Base-by-base conservation (phyloP, 108 stramenopile genomes). In the Mayamaea pseudoterrestris region DNA sequence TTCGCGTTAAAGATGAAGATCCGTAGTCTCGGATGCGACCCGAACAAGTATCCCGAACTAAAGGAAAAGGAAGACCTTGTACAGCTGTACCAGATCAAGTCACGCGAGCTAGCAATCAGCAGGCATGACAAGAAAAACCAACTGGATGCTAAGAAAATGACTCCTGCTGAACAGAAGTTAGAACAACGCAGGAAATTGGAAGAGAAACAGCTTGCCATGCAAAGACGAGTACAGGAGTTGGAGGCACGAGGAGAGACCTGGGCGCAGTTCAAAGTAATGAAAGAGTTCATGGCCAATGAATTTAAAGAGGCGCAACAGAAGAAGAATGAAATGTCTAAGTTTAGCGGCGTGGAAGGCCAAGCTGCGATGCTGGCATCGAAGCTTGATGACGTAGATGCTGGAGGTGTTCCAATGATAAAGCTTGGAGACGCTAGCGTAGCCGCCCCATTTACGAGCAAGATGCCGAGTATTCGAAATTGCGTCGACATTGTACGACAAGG, bases 401-500 rank as follows among this genome's bases (percentile, higher is more conserved):
- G 74, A 40, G 87, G 77, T 27, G 45, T 85, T 37, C 89, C 89
- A 0, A 86, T 90, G 88, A 86, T 93, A 1, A 87, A 94, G 72
- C 77, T 94, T 27, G 96, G 96, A 18, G 96, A 97, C 60, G 96
- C 96, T 17, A 85, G 82, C 59, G 83, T 97, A 44, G 96, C 96
- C 27, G 91, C 96, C 34, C 96, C 96, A 11, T 97, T 97, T 52
- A 97, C 96, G 5, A 87, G 83, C 39, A 93, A 93, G 58, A 87
- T 95, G 82, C 96, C 96, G 7, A 91, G 88, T 42, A 95, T 97
- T 55, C 76, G 75, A 35, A 93, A 84, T 60, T 90, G 87, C 46
- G 92, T 95, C 0, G 96, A 97, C 65, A 93, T 97, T 41, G 86
- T 97, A 46, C 79, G 96, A 17, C 96, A 97, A 56, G 90, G 93